phyloP scores from a whole-genome alignment of 2,329 filamentous ascomycete genomes.

The Chaetomium sp. region DNA sequence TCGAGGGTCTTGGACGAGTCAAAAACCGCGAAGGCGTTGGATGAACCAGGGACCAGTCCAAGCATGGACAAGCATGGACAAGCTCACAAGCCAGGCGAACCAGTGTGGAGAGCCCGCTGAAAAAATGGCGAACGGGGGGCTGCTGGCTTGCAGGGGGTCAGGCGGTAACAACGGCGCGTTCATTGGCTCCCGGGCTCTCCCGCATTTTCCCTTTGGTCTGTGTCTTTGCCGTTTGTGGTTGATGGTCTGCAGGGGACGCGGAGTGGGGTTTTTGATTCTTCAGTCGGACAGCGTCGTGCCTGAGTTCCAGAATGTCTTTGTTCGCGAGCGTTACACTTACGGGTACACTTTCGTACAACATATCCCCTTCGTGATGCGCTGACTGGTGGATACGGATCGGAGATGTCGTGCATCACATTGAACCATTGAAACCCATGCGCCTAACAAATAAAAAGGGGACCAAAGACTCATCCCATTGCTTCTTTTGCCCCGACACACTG shows the following conservation, averaged over 20 bases:
- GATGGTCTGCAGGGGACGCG: slow-evolving; percentile 5
- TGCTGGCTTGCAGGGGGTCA: not conserved
- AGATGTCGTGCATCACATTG: not conserved
- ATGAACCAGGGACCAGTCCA: not conserved
- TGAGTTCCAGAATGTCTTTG: not conserved
- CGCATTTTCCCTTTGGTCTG: not conserved
- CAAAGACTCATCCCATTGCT: not conserved
- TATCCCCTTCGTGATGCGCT: too few relatives aligned
- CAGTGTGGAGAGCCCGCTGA: slow-evolving; percentile 2
- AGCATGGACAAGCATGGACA: too few relatives aligned
- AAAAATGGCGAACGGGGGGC: slow-evolving; percentile 8
- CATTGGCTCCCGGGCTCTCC: slow-evolving; percentile 15
- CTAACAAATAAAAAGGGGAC: not conserved
- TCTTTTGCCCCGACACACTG: slow-evolving; percentile 4
- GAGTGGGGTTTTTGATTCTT: not conserved
- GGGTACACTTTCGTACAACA: too few relatives aligned
- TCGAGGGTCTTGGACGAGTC: not conserved
- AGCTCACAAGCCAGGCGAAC: not conserved
- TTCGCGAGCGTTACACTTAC: too few relatives aligned
- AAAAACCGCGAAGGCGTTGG: not conserved
- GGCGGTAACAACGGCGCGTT: slow-evolving; percentile 10
- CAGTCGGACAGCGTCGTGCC: too few relatives aligned
- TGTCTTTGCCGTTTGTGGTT: not conserved
- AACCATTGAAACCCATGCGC: not conserved
- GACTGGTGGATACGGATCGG: too few relatives aligned